These are phyloP conservation scores for Cladosporium sp. DNA, from an alignment of 2,329 filamentous ascomycete species.

Conservation along the genomic window DNA sequence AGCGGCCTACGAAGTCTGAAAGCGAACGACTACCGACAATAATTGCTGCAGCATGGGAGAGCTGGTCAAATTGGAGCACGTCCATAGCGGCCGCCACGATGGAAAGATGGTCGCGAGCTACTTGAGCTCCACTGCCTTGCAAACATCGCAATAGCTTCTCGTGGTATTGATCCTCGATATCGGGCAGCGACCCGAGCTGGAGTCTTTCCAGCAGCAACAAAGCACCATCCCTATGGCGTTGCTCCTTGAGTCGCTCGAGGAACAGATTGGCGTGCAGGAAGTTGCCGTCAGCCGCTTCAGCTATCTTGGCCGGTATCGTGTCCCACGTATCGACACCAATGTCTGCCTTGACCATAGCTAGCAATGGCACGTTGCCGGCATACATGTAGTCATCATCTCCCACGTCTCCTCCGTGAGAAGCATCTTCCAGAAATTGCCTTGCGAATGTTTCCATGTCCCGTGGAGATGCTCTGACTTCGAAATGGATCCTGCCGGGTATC, in stretches of 20 bases:
- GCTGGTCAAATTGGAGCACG: neutral
- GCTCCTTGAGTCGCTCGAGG: neutral
- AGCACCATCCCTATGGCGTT: neutral
- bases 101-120: neutral
- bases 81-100: neutral
- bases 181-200: neutral
- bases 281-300: neutral
- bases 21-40: neutral
- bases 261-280: neutral
- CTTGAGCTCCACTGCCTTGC: neutral
- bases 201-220: neutral
- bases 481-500: neutral
- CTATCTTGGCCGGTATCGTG: neutral
- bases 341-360: neutral
- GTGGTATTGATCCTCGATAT: neutral
- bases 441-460: neutral
- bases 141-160: neutral
- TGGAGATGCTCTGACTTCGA: neutral
- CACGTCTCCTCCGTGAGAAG: neutral
- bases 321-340: neutral
- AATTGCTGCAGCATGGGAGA: neutral
- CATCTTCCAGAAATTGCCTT: neutral
- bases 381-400: neutral
- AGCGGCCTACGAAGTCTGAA: neutral
- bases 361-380: neutral